phyloP scores from a whole-genome alignment of 345 rosid genomes.

The Lepidium sativum region DNA sequence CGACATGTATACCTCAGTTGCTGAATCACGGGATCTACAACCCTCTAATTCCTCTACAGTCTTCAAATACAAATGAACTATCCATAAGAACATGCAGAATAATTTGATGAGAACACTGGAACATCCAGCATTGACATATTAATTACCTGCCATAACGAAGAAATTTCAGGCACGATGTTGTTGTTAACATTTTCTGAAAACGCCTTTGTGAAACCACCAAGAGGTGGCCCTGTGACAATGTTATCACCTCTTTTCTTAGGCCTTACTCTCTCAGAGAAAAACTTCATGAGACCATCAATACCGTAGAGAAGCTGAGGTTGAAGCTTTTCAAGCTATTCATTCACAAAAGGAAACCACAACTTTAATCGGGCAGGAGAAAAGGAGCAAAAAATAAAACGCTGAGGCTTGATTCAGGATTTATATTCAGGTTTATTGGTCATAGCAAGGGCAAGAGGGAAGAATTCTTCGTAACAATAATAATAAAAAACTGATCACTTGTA shows the following conservation, averaged over 20 bases:
- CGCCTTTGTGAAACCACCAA: slow-evolving; percentile 32
- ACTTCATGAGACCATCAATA: slow-evolving; percentile 22
- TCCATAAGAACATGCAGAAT: slow-evolving; percentile 1
- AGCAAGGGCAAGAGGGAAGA: slow-evolving; percentile 11
- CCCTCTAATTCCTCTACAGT: slow-evolving; percentile 34
- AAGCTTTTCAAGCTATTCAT: slow-evolving; percentile 18
- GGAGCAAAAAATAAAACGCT: not conserved
- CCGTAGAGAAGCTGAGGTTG: slow-evolving; percentile 25
- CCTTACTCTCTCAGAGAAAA: slow-evolving; percentile 34
- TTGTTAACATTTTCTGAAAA: slow-evolving; percentile 30
- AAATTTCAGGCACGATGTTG: slow-evolving; percentile 27
- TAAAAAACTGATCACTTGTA: not conserved
- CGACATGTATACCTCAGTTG: slow-evolving; percentile 34
- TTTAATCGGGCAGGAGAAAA: not conserved
- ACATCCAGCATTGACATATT: not conserved
- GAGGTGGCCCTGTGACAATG: slow-evolving; percentile 37
- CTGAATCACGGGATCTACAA: slow-evolving; percentile 28
- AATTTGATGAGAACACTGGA: not conserved
- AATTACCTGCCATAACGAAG: slow-evolving; percentile 33
- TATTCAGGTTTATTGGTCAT: slow-evolving; percentile 4
- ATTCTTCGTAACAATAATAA: not conserved
- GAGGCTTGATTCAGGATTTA: not conserved
- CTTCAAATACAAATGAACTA: slow-evolving; percentile 16
- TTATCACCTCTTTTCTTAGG: slow-evolving; percentile 35
- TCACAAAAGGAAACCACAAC: not conserved